These are phyloP conservation scores for Coemansia sp. DNA, from an alignment of 192 early-diverging fungal species.

Conservation along the genomic window DNA sequence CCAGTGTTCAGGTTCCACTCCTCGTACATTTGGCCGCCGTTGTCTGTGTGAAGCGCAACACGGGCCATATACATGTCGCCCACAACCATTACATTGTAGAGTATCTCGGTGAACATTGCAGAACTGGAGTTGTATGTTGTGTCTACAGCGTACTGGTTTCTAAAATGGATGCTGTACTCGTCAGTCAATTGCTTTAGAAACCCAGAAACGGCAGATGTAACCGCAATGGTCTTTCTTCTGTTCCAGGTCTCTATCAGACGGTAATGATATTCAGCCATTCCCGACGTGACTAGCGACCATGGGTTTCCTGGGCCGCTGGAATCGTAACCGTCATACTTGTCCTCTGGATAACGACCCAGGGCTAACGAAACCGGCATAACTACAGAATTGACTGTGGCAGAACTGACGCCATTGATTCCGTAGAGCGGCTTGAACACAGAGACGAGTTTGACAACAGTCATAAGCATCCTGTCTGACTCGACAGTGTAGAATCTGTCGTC, in stretches of 20 bases:
- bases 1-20: constrained; percentile 9
- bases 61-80: constrained; percentile 12
- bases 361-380: neutral
- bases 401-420: constrained; percentile 4
- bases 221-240: neutral
- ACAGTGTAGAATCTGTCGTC: constrained; percentile 7
- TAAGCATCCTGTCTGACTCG: constrained; percentile 3
- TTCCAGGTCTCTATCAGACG: constrained; percentile 4
- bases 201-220: neutral
- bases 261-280: constrained; percentile 7
- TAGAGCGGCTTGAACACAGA: constrained; percentile 1
- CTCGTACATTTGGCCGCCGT: constrained; percentile 4
- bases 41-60: constrained; percentile 3
- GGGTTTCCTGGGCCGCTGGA: constrained; percentile 4
- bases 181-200: neutral
- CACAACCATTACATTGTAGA: neutral
- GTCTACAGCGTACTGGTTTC: neutral
- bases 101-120: neutral
- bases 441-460: neutral
- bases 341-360: constrained; percentile 6
- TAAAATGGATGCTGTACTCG: neutral
- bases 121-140: neutral
- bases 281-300: neutral
- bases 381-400: neutral
- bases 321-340: constrained; percentile 1